Percentiles rank a stretch among this genome's conserved stretches.
These are phyloP conservation scores for Zygosaccharomyces sapae DNA, from an alignment of 1,139 yeast genomes.

Conservation along the genomic window DNA sequence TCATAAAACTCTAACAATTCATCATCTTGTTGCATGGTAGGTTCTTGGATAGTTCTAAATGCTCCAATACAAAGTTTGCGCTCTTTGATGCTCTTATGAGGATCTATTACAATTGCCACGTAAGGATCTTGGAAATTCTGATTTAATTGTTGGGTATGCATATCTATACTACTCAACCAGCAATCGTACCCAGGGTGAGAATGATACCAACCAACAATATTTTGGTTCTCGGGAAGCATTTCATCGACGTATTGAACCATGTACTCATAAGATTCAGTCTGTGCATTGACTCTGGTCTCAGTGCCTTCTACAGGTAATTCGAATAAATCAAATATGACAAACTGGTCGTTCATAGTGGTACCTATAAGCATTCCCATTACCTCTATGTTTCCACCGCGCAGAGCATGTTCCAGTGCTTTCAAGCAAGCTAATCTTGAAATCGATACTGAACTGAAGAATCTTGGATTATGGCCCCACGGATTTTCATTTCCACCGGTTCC, in stretches of 20 bases:
- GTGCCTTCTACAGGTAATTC: conserved; percentile 94
- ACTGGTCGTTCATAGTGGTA: conserved; percentile 51
- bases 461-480: conserved; percentile 11
- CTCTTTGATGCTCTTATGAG: conserved; percentile 60
- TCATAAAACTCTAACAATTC: conserved; percentile 71
- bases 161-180: conserved; percentile 88
- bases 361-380: conserved; percentile 96
- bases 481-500: conserved; percentile 3
- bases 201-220: conserved; percentile 92
- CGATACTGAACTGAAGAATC: conserved; percentile 53
- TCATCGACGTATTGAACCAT: conserved; percentile 79
- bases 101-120: conserved; percentile 84
- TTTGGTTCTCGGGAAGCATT: conserved; percentile 48
- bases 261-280: conserved; percentile 88
- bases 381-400: conserved; percentile 81
- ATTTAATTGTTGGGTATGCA: conserved; percentile 78
- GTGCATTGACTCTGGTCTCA: conserved; percentile 92
- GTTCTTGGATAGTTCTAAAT: conserved; percentile 54
- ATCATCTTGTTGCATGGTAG: conserved; percentile 61
- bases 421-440: conserved; percentile 72
- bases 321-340: conserved; percentile 77
- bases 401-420: conserved; percentile 80
- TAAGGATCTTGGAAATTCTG: conserved; percentile 90
- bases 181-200: conserved; percentile 98
- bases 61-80: conserved; percentile 86